phyloP scores from a whole-genome alignment of 345 rosid genomes.

The Sonneratia alba region DNA sequence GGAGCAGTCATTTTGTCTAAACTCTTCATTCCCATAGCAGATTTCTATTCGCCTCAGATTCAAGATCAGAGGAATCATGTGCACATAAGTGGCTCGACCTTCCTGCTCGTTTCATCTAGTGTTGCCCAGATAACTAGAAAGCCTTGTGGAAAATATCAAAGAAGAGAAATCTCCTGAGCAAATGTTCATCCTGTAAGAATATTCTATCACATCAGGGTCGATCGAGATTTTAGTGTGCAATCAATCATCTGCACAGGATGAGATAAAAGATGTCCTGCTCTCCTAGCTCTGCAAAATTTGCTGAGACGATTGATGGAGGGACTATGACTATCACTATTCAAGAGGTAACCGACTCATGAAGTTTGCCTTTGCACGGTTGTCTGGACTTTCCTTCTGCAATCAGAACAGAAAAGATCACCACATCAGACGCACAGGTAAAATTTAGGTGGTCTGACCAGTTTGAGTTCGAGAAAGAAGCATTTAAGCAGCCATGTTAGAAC shows the following conservation, averaged over 20 bases:
- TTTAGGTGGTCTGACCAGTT: neutral
- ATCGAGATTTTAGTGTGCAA: too few species aligned
- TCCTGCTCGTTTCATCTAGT: conserved; percentile 37
- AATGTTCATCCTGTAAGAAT: too few species aligned
- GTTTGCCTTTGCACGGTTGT: neutral
- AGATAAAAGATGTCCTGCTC: too few species aligned
- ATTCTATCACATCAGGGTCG: too few species aligned
- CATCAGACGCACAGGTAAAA: neutral
- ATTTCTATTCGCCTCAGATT: neutral
- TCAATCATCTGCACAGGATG: too few species aligned
- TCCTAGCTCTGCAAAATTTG: too few species aligned
- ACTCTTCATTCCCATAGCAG: neutral
- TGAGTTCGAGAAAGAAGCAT: neutral
- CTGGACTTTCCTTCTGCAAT: conserved; percentile 5
- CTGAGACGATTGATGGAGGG: conserved; percentile 43
- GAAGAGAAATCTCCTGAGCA: too few species aligned
- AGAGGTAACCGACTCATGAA: neutral
- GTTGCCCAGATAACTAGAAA: too few species aligned
- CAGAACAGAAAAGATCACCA: conserved; percentile 87
- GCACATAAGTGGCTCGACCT: neutral
- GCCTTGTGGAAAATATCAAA: too few species aligned
- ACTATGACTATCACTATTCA: conserved; percentile 24
- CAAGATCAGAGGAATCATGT: neutral
- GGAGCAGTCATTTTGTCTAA: too few species aligned
- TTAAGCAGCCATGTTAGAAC: neutral